Conservation (phyloP, 257 asterid species). For the Paulownia fortunei region DNA sequence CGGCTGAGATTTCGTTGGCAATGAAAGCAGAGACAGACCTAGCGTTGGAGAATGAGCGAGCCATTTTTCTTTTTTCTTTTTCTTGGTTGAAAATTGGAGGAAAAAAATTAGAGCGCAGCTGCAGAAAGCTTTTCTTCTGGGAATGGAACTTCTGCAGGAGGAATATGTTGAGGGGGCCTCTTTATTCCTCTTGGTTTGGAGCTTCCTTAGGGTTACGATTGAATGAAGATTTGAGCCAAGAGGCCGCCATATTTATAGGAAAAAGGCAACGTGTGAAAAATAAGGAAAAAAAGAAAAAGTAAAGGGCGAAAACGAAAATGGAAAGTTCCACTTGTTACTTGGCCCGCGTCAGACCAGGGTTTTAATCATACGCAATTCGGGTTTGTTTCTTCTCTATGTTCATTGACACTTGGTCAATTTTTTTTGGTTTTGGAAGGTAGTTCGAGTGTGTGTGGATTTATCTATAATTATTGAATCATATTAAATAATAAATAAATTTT, state of each 20-base stretch:
- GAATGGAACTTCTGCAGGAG: constrained; percentile 5
- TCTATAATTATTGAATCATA: no score
- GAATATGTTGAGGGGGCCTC: neutral
- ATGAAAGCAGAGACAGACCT: constrained; percentile 44
- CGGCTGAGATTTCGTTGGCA: constrained; percentile 43
- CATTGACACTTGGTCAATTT: constrained; percentile 20
- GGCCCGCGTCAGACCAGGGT: constrained; percentile 26
- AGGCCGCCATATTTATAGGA: constrained; percentile 48
- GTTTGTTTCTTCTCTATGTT: constrained; percentile 3
- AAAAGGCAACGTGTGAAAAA: neutral
- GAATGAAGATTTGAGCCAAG: neutral
- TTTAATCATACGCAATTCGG: neutral
- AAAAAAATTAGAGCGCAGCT: neutral
- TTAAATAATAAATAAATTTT: no score
- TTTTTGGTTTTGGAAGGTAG: neutral
- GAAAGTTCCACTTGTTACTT: neutral
- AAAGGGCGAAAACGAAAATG: neutral
- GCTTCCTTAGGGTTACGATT: constrained; percentile 23
- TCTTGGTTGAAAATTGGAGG: neutral
- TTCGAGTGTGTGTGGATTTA: no score
- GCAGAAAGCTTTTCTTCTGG: constrained; percentile 27
- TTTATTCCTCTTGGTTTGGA: neutral
- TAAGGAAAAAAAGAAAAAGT: neutral
- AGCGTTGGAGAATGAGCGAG: constrained; percentile 49
- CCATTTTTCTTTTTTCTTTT: constrained; percentile 36